Base-by-base conservation (phyloP, 2,329 filamentous ascomycete species). In the Cladosporium sp. region DNA sequence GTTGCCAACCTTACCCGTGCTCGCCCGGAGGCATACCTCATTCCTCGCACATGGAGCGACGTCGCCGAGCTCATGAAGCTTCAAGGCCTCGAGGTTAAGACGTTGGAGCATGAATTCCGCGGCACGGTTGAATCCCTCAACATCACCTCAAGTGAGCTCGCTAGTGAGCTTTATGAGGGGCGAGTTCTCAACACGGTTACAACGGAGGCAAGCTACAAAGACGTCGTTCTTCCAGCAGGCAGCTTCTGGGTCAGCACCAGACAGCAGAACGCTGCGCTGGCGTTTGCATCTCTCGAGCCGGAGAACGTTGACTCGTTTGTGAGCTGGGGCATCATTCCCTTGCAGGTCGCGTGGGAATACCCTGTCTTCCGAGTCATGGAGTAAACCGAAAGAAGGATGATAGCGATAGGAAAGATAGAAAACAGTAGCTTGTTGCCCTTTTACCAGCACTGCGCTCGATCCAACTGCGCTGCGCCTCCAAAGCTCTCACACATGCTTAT, bases 241-340 rank as follows among this genome's bases (percentile, higher is more conserved):
- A 58, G 54, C 2, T 61, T 56, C 32, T 53, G 53, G 27, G 54
- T 62, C 22, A 53, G 54, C 32, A 60, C 57, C 3, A 55, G 48
- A 53, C 60, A 61, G 51, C 56, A 58, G 52, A 61, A 61, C 43
- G 58, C 57, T 19, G 58, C 53, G 12, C 54, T 60, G 54, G 56
- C 58, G 4, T 60, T 61, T 50, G 52, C 54, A 18, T 40, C 56
- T 9, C 45, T 62, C 15, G 57, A 62, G 49, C 60, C 60, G 22
- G 60, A 62, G 56, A 58, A 55, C 17, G 53, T 57, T 36, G 56
- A 57, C 42, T 57, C 53, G 50, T 55, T 54, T 49, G 60, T 54
- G 3, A 55, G 43, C 19, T 62, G 58, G 30, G 57, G 56, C 47
- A 54, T 56, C 37, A 47, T 61, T 9, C 55, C 56, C 9, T 19